phyloP scores from a whole-genome alignment of 2,329 filamentous ascomycete species.

The Didymella glomerata region DNA sequence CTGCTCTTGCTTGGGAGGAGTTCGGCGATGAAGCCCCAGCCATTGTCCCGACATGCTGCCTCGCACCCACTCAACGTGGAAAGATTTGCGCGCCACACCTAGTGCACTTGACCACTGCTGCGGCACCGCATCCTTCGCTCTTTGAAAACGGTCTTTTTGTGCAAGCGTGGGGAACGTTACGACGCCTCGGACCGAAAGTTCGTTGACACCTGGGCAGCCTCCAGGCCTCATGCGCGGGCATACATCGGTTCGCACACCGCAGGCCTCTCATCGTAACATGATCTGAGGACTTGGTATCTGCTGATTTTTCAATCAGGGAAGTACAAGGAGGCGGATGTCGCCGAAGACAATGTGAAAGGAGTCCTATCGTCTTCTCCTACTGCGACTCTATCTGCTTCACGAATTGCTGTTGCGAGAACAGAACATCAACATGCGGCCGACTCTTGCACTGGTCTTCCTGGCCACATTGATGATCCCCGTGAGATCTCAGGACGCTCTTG shows the following conservation, averaged over 20 bases:
- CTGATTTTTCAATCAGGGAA: not conserved
- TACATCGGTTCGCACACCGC: not conserved
- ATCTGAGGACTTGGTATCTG: not conserved
- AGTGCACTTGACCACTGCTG: not conserved
- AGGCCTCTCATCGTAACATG: not conserved
- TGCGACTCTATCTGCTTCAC: not conserved
- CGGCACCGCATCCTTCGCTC: not conserved
- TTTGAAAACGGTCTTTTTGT: not conserved
- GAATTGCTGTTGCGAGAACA: not conserved
- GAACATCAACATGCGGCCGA: constrained; percentile 15
- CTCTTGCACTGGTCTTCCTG: constrained; percentile 12
- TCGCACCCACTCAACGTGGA: not conserved
- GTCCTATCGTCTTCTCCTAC: not conserved
- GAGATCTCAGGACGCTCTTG: constrained; percentile 24
- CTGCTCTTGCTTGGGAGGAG: too few relatives aligned
- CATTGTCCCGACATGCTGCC: not conserved
- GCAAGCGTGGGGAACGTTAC: not conserved
- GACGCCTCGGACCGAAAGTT: constrained; percentile 1
- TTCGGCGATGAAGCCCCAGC: not conserved
- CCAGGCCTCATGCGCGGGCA: not conserved
- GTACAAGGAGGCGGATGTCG: constrained; percentile 4
- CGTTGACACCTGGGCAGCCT: not conserved
- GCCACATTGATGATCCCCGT: constrained; percentile 17
- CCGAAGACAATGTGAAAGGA: not conserved
- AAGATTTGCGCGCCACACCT: not conserved